phyloP scores from a whole-genome alignment of 2,329 filamentous ascomycete species.

The Trichoderma brevicompactum region DNA sequence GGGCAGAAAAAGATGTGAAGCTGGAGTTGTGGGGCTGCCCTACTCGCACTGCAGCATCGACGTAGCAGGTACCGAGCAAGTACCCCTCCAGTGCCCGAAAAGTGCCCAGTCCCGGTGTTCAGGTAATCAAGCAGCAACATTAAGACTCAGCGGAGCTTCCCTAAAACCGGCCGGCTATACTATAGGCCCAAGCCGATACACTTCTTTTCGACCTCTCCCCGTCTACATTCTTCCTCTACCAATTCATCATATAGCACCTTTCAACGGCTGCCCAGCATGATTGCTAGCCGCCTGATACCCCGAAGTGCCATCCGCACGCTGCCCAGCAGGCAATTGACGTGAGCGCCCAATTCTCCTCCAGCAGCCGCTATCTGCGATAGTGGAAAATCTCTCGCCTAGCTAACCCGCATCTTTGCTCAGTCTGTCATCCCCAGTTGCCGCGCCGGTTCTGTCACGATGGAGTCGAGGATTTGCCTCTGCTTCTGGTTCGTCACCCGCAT shows the following conservation, averaged over 20 bases:
- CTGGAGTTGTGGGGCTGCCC: neutral
- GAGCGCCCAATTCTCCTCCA: constrained; percentile 36
- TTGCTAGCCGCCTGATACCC: constrained; percentile 65
- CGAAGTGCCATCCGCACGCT: constrained; percentile 61
- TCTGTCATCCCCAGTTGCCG: constrained; percentile 32
- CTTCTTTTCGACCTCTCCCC: constrained; percentile 18
- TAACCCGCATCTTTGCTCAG: constrained; percentile 19
- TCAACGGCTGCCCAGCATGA: constrained; percentile 52
- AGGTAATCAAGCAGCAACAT: constrained; percentile 10
- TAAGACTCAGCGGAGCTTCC: constrained; percentile 18
- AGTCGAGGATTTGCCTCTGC: constrained; percentile 63
- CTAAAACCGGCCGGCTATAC: constrained; percentile 16
- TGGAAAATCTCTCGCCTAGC: constrained; percentile 30
- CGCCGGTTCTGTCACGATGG: constrained; percentile 53
- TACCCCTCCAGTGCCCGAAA: neutral
- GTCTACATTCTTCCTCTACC: neutral
- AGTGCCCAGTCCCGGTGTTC: constrained; percentile 7
- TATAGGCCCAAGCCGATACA: constrained; percentile 21
- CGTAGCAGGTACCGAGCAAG: neutral
- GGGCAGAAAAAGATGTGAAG: constrained; percentile 12
- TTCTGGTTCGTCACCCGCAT: constrained; percentile 51
- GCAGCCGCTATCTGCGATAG: constrained; percentile 28
- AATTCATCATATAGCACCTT: constrained; percentile 30
- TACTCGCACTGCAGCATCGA: neutral
- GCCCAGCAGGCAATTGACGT: constrained; percentile 58